phyloP scores from a whole-genome alignment of 2,329 filamentous ascomycete species.

The Chaetomium sp. region DNA sequence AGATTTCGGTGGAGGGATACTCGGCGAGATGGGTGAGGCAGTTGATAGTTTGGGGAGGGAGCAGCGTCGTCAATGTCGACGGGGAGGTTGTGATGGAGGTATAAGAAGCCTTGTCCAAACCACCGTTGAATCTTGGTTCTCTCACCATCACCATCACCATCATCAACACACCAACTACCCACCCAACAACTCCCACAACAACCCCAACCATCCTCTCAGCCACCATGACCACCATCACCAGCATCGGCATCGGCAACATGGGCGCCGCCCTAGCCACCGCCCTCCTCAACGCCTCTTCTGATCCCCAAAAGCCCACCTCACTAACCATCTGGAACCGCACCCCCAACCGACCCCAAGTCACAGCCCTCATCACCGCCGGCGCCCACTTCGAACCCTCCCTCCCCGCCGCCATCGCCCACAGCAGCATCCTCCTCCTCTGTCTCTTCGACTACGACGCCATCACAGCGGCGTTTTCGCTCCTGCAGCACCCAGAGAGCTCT shows the following conservation, averaged over 20 bases:
- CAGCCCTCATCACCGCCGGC: conserved; percentile 13
- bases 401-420: conserved; percentile 13
- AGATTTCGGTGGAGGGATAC: not conserved
- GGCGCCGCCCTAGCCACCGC: conserved; percentile 19
- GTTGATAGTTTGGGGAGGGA: not conserved
- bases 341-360: conserved; percentile 14
- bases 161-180: not conserved
- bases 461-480: conserved; percentile 3
- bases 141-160: not conserved
- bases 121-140: not conserved
- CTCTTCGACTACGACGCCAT: conserved; percentile 25
- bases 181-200: not conserved
- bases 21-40: not conserved
- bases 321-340: conserved; percentile 26
- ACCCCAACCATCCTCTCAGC: not conserved
- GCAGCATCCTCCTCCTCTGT: conserved; percentile 22
- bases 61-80: not conserved
- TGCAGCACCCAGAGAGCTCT: conserved; percentile 4
- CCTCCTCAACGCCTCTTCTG: conserved; percentile 16
- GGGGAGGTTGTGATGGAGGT: not conserved
- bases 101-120: not conserved
- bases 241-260: conserved; percentile 25
- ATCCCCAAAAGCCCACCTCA: conserved; percentile 17
- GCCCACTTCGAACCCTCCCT: conserved; percentile 16
- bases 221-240: conserved; percentile 16